Base-by-base conservation (phyloP, 768 basidiomycete genomes). In the Lepiota venenata region DNA sequence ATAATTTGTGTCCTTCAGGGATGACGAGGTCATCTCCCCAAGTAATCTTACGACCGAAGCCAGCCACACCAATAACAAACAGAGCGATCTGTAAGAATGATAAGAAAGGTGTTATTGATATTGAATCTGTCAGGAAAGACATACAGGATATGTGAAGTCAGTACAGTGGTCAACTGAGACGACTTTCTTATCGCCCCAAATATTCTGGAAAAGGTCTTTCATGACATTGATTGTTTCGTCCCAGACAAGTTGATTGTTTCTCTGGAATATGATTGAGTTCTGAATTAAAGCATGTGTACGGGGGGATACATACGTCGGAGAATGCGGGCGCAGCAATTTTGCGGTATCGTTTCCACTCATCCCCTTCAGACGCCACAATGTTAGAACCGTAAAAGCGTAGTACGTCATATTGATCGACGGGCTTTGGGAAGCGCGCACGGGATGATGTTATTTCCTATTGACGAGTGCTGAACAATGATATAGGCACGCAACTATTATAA, bases 291-390 rank as follows among this genome's bases (percentile, higher is more conserved):
- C 18, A 35, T 39, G 10, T 14, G 39, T 20, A 36, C 35, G 16
- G 37, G 6, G 58, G 39, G 60, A 59, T n/a, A n/a, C 68, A 36
- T 50, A 83, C 83, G 63, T 85, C 83, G 4, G 81, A 81, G 64
- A 87, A 87, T 0, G 82, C 78, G 14, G 84, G 83, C 2, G 82
- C 81, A 15, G 77, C 68, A 38, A 87, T 76, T 64, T 81, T 83
- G 41, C 84, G 68, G 57, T 83, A 84, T 27, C 76, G 75, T 63
- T 84, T 84, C 85, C 85, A 88, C 54, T 80, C 75, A 2, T 81
- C 78, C n/a, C 79, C 81, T 61, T 87, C 85, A 0, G 82, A 80
- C 1, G 74, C 78, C 18, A 88, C 76, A 38, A 87, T 81, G 56
- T 87, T 88, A 9, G 62, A 62, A 7, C 86, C 85, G 61, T 78